Conservation (phyloP, 768 basidiomycete genomes). For the Trametes meyenii region DNA sequence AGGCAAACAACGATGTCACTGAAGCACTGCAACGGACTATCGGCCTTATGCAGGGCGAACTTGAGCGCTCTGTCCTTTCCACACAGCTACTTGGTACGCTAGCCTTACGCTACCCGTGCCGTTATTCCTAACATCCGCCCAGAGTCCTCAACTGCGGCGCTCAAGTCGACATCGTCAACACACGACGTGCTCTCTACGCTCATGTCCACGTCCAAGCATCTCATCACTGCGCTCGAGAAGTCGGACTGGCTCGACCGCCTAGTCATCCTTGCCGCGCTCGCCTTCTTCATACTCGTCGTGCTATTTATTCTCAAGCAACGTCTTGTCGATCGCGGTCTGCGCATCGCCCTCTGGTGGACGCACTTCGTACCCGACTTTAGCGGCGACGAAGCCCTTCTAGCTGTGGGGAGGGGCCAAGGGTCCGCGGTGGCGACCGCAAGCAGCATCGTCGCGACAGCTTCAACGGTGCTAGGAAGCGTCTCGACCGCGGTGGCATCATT, state of each 20-base stretch:
- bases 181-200: conserved; percentile 76
- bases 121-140: neutral
- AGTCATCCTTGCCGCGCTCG: conserved; percentile 76
- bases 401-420: conserved; percentile 39
- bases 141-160: conserved; percentile 81
- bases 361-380: conserved; percentile 63
- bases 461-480: conserved; percentile 7
- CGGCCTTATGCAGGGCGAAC: conserved; percentile 85
- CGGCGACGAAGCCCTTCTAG: conserved; percentile 39
- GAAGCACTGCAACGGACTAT: conserved; percentile 85
- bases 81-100: conserved; percentile 77
- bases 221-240: conserved; percentile 86
- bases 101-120: neutral
- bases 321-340: conserved; percentile 75
- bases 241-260: conserved; percentile 92
- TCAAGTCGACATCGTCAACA: conserved; percentile 71
- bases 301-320: conserved; percentile 89
- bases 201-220: conserved; percentile 77
- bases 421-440: neutral
- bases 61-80: conserved; percentile 86
- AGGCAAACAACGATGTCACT: conserved; percentile 87
- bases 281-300: conserved; percentile 83
- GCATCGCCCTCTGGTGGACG: conserved; percentile 89
- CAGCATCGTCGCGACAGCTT: conserved; percentile 4
- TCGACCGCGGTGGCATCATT: conserved; percentile 7